phyloP scores from a whole-genome alignment of 2,329 filamentous ascomycete species.

The Fusarium neocosmosporiellum region DNA sequence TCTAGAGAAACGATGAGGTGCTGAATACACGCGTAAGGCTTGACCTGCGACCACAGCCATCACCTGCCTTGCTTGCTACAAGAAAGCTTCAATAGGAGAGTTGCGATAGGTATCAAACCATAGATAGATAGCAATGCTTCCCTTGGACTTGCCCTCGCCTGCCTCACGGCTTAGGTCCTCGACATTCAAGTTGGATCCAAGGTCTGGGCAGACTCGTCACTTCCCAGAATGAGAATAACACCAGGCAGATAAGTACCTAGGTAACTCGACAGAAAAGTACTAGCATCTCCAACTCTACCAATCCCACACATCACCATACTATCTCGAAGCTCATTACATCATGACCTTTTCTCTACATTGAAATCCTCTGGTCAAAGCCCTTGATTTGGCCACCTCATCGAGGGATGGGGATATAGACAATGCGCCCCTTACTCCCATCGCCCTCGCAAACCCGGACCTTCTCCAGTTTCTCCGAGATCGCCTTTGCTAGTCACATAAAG shows the following conservation, averaged over 20 bases:
- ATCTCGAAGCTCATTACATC: not conserved
- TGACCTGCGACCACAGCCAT: not conserved
- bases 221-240: not conserved
- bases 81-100: not conserved
- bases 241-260: not conserved
- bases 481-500: not conserved
- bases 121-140: not conserved
- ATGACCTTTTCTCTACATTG: not conserved
- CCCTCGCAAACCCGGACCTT: not conserved
- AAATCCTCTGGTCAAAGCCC: not conserved
- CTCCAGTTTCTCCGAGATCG: not conserved
- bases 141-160: not conserved
- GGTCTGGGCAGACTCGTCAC: not conserved
- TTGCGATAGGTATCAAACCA: not conserved
- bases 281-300: not conserved
- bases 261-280: not conserved
- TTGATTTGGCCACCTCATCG: not conserved
- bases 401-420: too few relatives aligned
- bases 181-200: too few relatives aligned
- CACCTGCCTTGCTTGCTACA: not conserved
- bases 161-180: not conserved
- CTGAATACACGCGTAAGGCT: not conserved
- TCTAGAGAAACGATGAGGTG: not conserved
- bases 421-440: too few relatives aligned
- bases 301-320: not conserved